These are phyloP conservation scores for Poteriospumella lacustris DNA, from an alignment of 108 stramenopile genomes.

Conservation along the genomic window DNA sequence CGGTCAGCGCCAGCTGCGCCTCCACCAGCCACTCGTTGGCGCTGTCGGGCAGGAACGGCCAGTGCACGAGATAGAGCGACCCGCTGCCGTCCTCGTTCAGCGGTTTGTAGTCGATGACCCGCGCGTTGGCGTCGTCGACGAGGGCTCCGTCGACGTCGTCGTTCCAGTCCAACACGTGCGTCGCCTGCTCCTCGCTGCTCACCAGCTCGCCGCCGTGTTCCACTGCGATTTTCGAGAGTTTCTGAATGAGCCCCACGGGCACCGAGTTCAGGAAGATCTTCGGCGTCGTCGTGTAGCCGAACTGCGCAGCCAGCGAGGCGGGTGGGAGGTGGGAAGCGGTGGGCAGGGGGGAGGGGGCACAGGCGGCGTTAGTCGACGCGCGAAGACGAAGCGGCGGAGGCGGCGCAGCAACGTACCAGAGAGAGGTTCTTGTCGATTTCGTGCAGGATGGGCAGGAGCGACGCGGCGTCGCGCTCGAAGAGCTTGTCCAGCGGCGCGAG, in stretches of 20 bases:
- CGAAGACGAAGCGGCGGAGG: too few relatives aligned
- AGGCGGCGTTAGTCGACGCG: too few relatives aligned
- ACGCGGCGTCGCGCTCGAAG: background rate
- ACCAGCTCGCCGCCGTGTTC: background rate
- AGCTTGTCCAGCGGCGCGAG: background rate
- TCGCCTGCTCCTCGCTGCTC: background rate
- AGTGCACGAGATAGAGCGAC: background rate
- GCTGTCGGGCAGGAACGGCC: background rate
- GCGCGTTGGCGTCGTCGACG: background rate
- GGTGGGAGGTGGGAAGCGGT: too few relatives aligned
- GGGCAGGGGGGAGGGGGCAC: too few relatives aligned
- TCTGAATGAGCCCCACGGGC: background rate
- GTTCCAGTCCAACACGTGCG: slow-evolving; percentile 23
- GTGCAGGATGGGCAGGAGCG: background rate
- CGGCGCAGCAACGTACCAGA: background rate
- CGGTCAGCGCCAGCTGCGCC: background rate
- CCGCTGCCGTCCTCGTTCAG: background rate
- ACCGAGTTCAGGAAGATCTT: background rate
- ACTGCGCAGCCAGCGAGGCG: too few relatives aligned
- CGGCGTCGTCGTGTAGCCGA: too few relatives aligned
- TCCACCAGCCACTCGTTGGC: background rate
- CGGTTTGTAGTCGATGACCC: background rate
- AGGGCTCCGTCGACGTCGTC: slow-evolving; percentile 6
- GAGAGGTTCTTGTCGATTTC: background rate
- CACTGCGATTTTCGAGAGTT: background rate